Evolutionary conservation across 192 early-diverging fungal genomes (phyloP).

Genomic region (Nowakowskiella sp.): DNA sequence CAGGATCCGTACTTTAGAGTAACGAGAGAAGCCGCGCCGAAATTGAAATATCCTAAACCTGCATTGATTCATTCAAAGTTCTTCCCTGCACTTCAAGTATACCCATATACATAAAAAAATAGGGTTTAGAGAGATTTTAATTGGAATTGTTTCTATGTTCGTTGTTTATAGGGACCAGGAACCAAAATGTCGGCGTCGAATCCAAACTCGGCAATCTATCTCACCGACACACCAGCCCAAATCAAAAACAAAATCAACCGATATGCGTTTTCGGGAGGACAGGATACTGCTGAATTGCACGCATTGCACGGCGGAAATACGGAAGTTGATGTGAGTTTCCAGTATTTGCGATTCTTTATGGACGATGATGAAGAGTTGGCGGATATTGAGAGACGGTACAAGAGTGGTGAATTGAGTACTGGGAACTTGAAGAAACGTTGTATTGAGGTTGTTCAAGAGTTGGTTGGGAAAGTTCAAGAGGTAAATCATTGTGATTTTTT

Average conservation of each 20-base stretch:
- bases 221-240: constrained; percentile 79
- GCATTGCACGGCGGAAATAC: constrained; percentile 72
- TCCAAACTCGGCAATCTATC: constrained; percentile 83
- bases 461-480: constrained; percentile 74
- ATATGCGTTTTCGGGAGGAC: constrained; percentile 90
- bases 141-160: background rate
- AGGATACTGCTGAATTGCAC: constrained; percentile 79
- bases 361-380: constrained; percentile 87
- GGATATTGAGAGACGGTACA: constrained; percentile 61
- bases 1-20: constrained; percentile 99
- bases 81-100: constrained; percentile 82
- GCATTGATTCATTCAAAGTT: constrained; percentile 88
- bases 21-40: constrained; percentile 86
- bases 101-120: background rate
- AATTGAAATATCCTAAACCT: constrained; percentile 94
- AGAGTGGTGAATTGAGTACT: constrained; percentile 74
- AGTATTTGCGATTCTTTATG: constrained; percentile 89
- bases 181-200: constrained; percentile 95
- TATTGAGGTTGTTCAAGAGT: constrained; percentile 69
- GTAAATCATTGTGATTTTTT: constrained; percentile 9
- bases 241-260: constrained; percentile 99
- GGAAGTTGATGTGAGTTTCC: constrained; percentile 93
- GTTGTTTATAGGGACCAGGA: constrained; percentile 54
- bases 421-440: constrained; percentile 86
- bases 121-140: constrained; percentile 3